phyloP scores from a whole-genome alignment of 2,329 filamentous ascomycete species.

The Monilinia fructigena region DNA sequence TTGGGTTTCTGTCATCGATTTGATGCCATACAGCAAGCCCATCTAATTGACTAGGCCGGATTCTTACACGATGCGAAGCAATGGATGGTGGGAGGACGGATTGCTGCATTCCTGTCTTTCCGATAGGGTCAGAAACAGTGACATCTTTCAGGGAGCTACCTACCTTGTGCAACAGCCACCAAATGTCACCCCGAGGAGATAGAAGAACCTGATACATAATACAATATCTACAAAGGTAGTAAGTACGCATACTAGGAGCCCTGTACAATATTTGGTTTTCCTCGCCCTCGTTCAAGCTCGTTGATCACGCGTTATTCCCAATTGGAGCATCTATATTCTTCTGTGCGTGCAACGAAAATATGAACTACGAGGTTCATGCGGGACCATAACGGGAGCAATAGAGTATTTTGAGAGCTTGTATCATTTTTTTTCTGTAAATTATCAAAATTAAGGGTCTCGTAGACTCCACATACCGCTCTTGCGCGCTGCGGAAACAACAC shows the following conservation, averaged over 20 bases:
- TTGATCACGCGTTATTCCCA: neutral
- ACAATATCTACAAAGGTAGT: neutral
- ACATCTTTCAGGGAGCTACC: neutral
- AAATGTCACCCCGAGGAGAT: neutral
- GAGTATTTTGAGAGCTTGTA: neutral
- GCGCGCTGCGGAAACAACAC: neutral
- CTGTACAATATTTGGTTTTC: neutral
- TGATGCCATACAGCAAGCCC: neutral
- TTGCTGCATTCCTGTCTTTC: neutral
- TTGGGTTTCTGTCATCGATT: neutral
- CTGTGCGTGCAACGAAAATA: neutral
- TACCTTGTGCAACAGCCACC: conserved; percentile 7
- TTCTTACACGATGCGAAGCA: neutral
- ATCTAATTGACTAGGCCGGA: neutral
- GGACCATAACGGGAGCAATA: neutral
- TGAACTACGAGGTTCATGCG: neutral
- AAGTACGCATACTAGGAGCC: neutral
- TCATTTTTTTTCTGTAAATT: neutral
- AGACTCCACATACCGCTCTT: neutral
- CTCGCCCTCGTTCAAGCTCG: neutral
- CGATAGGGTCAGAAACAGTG: neutral
- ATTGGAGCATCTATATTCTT: conserved; percentile 1
- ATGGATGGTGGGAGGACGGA: neutral
- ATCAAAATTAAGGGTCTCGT: neutral
- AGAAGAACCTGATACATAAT: neutral